Evolutionary conservation across 805 yeast species (phyloP).

Genomic region (Candida montana): DNA sequence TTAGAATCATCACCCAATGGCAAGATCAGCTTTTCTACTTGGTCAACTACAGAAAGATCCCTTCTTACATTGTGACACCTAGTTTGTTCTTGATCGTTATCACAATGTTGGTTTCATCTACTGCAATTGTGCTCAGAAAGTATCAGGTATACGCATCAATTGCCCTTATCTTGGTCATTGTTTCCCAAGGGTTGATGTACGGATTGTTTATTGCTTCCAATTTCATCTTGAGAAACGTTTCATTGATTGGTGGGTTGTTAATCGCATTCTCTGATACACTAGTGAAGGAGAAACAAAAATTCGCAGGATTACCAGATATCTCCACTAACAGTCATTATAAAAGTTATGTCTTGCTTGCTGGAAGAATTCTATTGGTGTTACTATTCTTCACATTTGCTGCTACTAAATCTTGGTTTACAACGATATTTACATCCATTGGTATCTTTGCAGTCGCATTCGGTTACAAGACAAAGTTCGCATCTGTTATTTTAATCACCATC

Average conservation of each 20-base stretch:
- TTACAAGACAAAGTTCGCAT: conserved; percentile 86
- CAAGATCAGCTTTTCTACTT: conserved; percentile 82
- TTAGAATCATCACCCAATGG: conserved; percentile 86
- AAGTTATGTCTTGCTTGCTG: conserved; percentile 79
- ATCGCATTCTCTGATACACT: conserved; percentile 83
- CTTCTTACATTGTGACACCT: conserved; percentile 70
- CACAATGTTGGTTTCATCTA: conserved; percentile 69
- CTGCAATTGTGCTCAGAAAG: conserved; percentile 63
- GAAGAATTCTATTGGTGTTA: conserved; percentile 78
- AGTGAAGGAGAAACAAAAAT: conserved; percentile 63
- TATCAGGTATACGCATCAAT: conserved; percentile 66
- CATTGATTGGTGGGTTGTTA: conserved; percentile 88
- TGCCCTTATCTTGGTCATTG: conserved; percentile 62
- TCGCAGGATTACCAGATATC: conserved; percentile 43
- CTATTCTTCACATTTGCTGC: conserved; percentile 82
- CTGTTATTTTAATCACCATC: conserved; percentile 60
- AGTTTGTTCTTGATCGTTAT: conserved; percentile 60
- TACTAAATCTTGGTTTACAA: conserved; percentile 64
- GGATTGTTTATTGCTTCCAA: conserved; percentile 78
- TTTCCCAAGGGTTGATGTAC: conserved; percentile 81
- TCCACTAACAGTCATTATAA: conserved; percentile 60
- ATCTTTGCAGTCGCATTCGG: conserved; percentile 81
- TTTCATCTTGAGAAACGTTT: conserved; percentile 80
- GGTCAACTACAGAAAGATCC: conserved; percentile 71
- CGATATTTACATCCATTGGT: conserved; percentile 64